Evolutionary conservation across 2,329 filamentous ascomycete species (phyloP), one percentile per base, ranked within the genome.

Genomic region (Tolypocladium pustulatum): DNA sequence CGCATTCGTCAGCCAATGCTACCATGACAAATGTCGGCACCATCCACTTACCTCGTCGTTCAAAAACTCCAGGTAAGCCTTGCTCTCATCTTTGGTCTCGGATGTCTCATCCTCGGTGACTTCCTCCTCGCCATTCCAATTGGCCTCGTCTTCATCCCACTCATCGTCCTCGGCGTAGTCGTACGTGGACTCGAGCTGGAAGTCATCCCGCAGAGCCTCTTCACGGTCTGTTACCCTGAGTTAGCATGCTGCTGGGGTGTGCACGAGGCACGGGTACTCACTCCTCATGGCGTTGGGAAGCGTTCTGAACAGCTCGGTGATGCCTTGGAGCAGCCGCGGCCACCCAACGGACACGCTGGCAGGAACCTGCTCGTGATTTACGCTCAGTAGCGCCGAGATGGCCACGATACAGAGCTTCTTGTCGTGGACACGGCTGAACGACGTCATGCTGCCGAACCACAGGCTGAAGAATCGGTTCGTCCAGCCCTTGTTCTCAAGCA

Each of bases 401-500:
- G 92, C 93, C 22, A 92, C 90, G 66, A 99, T 97, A 62, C 91
- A 97, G 32, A 99, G 81, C 80, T 97, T 99, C 83, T 99, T 99
- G 78, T 99, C 94, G 71, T 99, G 94, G 2, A 99, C 94, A 49
- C 94, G 84, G 57, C 85, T 89, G 76, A 99, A 97, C 68, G 85
- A 87, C 62, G 96, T 89, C 77, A 99, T 99, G 76, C 87, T 95
- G 49, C 90, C 90, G 73, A 99, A 99, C 94, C 94, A 99, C 60
- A 95, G 78, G 74, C 90, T 96, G 79, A 99, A 99, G 78, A 99
- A 99, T 71, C 95, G 95, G 76, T 97, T 97, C 8, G 94, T 97
- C 93, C 92, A 97, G 61, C 85, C 88, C 68, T 95, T 93, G 57
- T 81, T 77, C 76, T 99, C 94, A n/a, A 99, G 82, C 41, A 96